phyloP scores from a whole-genome alignment of 164 flowering plant genomes.

The Platanus orientalis region DNA sequence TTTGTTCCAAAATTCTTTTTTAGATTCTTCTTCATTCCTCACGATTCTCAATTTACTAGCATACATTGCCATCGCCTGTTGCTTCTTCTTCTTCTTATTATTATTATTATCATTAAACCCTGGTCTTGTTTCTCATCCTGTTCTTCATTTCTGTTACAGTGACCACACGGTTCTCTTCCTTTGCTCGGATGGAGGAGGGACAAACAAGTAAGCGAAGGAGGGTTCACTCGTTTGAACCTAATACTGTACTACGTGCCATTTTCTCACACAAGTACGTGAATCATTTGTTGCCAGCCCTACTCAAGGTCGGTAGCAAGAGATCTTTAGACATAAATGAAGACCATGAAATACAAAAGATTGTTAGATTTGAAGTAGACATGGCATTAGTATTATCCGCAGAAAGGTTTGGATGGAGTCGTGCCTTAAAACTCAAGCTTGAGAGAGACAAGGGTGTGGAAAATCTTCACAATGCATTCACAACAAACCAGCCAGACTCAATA shows the following conservation, averaged over 20 bases:
- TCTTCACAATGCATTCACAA: not conserved
- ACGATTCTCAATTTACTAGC: no score
- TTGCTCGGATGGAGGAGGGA: slow-evolving; percentile 16
- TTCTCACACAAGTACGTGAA: slow-evolving; percentile 27
- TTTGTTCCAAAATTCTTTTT: no score
- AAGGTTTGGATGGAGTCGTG: slow-evolving; percentile 30
- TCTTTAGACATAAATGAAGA: not conserved
- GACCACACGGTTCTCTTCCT: not conserved
- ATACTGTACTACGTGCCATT: not conserved
- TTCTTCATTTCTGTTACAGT: not conserved
- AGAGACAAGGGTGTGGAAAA: not conserved
- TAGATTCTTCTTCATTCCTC: no score
- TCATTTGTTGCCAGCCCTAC: slow-evolving; percentile 23
- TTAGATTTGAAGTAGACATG: slow-evolving; percentile 32
- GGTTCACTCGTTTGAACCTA: slow-evolving; percentile 22
- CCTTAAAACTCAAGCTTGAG: slow-evolving; percentile 28
- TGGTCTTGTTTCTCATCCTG: no score
- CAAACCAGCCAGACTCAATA: not conserved
- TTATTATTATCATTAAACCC: no score
- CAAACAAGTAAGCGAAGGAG: slow-evolving; percentile 20
- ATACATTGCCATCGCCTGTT: no score
- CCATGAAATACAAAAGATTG: slow-evolving; percentile 12
- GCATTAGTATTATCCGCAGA: slow-evolving; percentile 28
- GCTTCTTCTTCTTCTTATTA: no score
- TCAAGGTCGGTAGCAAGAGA: slow-evolving; percentile 1